Conservation (phyloP, 2,329 filamentous ascomycete species). For the Xylaria sp. region DNA sequence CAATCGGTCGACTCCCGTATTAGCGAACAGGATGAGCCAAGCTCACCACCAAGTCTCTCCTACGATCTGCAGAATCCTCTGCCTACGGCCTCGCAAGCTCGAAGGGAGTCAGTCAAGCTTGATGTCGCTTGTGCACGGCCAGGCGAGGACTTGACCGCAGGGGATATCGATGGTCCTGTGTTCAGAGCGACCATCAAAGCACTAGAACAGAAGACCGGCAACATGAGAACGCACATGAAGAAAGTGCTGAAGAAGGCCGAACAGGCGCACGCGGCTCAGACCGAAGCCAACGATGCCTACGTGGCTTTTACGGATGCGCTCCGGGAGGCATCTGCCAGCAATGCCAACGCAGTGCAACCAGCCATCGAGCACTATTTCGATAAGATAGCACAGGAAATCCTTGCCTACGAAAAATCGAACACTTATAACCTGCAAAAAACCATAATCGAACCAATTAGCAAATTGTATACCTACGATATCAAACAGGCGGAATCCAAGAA, state of each 20-base stretch:
- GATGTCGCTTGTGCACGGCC: conserved; percentile 89
- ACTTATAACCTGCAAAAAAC: conserved; percentile 86
- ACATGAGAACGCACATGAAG: conserved; percentile 94
- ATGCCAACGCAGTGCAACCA: conserved; percentile 95
- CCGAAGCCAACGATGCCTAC: conserved; percentile 86
- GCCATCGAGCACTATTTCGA: conserved; percentile 98
- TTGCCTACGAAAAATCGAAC: conserved; percentile 87
- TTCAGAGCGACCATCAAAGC: conserved; percentile 98
- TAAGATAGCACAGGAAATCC: conserved; percentile 91
- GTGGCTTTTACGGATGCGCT: conserved; percentile 85
- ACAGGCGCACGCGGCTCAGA: conserved; percentile 81
- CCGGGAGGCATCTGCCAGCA: conserved; percentile 87
- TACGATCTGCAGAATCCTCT: conserved; percentile 51
- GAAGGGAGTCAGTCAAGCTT: conserved; percentile 74
- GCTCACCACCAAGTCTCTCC: conserved; percentile 60
- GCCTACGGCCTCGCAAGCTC: conserved; percentile 37
- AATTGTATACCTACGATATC: conserved; percentile 94
- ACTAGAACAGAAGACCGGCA: conserved; percentile 94
- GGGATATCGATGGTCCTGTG: conserved; percentile 86
- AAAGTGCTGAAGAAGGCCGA: conserved; percentile 96
- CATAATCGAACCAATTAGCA: conserved; percentile 92
- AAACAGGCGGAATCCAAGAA: conserved; percentile 98
- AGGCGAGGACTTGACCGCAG: conserved; percentile 83
- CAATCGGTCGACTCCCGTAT: conserved; percentile 88
- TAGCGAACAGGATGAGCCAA: conserved; percentile 75